A percentile compares a stretch with the other conserved stretches of the same genome.
These are phyloP conservation scores for Ogataea nakhonphanomensis DNA, from an alignment of 805 yeast genomes.

Conservation along the genomic window DNA sequence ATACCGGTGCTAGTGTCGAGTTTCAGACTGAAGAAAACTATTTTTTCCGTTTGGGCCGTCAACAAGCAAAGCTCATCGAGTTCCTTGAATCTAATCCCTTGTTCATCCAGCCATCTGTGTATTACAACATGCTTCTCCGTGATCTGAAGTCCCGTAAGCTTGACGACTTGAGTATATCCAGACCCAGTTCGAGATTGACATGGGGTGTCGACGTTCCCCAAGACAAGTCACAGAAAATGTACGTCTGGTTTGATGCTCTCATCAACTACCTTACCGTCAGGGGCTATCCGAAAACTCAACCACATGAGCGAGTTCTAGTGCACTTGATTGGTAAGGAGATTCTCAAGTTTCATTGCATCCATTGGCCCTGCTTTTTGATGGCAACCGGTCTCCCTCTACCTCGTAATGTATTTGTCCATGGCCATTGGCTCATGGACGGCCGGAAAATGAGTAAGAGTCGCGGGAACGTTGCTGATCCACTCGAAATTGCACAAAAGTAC, in stretches of 20 bases:
- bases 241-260: slow-evolving; percentile 97
- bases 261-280: slow-evolving; percentile 73
- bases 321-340: slow-evolving; percentile 94
- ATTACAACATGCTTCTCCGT: slow-evolving; percentile 49
- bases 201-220: slow-evolving; percentile 94
- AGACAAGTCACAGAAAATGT: slow-evolving; percentile 73
- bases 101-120: slow-evolving; percentile 65
- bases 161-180: slow-evolving; percentile 77
- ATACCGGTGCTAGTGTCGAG: slow-evolving; percentile 71
- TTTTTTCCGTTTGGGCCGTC: slow-evolving; percentile 70
- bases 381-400: slow-evolving; percentile 79
- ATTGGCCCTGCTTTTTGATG: slow-evolving; percentile 90
- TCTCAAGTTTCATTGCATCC: slow-evolving; percentile 79
- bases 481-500: slow-evolving; percentile 55
- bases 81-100: slow-evolving; percentile 45
- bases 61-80: slow-evolving; percentile 52
- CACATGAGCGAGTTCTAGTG: slow-evolving; percentile 33
- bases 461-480: slow-evolving; percentile 93
- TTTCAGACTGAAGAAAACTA: slow-evolving; percentile 81
- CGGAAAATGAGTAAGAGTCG: slow-evolving; percentile 89
- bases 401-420: slow-evolving; percentile 75
- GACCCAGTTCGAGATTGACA: slow-evolving; percentile 70
- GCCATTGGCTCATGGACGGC: slow-evolving; percentile 92
- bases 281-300: slow-evolving; percentile 47
- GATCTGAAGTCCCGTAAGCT: slow-evolving; percentile 52